phyloP scores from a whole-genome alignment of 805 yeast genomes.

The Lipomyces sp. region DNA sequence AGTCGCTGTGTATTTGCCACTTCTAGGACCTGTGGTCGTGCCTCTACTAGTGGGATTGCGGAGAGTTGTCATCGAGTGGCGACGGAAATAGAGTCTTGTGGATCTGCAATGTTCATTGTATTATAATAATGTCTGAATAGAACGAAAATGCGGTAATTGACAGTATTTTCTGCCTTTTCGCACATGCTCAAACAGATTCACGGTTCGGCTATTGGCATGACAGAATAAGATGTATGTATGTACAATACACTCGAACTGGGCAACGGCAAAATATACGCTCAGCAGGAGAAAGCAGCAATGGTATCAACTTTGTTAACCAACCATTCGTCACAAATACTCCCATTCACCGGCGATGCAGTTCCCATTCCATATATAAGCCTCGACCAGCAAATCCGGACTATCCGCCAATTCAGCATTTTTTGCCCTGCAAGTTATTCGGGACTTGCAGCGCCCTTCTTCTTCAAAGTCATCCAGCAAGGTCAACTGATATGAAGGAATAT shows the following conservation, averaged over 20 bases:
- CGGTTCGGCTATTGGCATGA: no score
- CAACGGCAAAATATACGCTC: no score
- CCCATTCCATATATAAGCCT: constrained; percentile 22
- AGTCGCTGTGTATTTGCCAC: constrained; percentile 87
- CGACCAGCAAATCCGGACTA: background rate
- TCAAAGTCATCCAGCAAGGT: constrained; percentile 13
- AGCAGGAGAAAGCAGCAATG: background rate
- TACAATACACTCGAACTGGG: no score
- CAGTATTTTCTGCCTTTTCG: no score
- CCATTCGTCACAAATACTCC: constrained; percentile 4
- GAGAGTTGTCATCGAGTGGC: constrained; percentile 33
- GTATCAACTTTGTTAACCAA: background rate
- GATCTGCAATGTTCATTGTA: background rate
- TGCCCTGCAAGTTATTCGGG: constrained; percentile 10
- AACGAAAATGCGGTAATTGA: constrained; percentile 1
- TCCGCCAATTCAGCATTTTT: background rate
- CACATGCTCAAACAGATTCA: no score
- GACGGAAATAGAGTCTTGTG: background rate
- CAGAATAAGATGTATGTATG: no score
- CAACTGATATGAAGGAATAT: background rate
- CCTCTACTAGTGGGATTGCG: constrained; percentile 45
- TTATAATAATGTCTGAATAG: background rate
- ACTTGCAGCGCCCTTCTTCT: constrained; percentile 16
- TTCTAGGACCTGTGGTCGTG: constrained; percentile 78
- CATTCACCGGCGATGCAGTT: constrained; percentile 22